A percentile compares a stretch with the other conserved stretches of the same genome.
phyloP scores from a whole-genome alignment of 192 early-diverging fungal species.

The Podila verticillata region DNA sequence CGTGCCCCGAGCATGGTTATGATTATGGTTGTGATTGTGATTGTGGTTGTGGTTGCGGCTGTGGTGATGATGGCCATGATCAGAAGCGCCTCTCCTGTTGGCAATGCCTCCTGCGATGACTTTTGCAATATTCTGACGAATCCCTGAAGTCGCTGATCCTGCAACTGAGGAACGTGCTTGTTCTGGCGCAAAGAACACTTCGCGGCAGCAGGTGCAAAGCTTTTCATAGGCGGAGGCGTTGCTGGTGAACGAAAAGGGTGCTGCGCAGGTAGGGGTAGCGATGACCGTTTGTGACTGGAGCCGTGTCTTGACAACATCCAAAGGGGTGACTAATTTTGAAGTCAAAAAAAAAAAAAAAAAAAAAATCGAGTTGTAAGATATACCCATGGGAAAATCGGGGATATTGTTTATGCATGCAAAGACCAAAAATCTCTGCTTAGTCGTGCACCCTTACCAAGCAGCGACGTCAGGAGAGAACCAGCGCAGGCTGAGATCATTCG shows the following conservation, averaged over 20 bases:
- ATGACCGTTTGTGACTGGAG: conserved; percentile 71
- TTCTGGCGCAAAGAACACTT: conserved; percentile 51
- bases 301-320: conserved; percentile 91
- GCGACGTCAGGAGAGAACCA: conserved; percentile 85
- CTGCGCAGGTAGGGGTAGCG: conserved; percentile 36
- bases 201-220: conserved; percentile 53
- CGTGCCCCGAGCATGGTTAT: conserved; percentile 16
- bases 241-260: conserved; percentile 35
- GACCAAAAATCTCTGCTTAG: not conserved
- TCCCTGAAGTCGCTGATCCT: conserved; percentile 13
- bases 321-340: conserved; percentile 73
- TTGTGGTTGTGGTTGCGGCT: not conserved
- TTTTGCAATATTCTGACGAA: conserved; percentile 41
- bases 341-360: not conserved
- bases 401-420: not conserved
- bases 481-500: conserved; percentile 84
- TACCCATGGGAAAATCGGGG: conserved; percentile 43
- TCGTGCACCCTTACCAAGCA: conserved; percentile 64
- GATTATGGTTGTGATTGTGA: conserved; percentile 18
- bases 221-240: conserved; percentile 52
- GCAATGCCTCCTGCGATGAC: conserved; percentile 19
- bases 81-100: not conserved
- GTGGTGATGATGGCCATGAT: conserved; percentile 3
- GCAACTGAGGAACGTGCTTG: not conserved
- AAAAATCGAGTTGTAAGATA: conserved; percentile 42